Conservation (phyloP, 352 stramenopile species). For the Globisporangium solare region DNA sequence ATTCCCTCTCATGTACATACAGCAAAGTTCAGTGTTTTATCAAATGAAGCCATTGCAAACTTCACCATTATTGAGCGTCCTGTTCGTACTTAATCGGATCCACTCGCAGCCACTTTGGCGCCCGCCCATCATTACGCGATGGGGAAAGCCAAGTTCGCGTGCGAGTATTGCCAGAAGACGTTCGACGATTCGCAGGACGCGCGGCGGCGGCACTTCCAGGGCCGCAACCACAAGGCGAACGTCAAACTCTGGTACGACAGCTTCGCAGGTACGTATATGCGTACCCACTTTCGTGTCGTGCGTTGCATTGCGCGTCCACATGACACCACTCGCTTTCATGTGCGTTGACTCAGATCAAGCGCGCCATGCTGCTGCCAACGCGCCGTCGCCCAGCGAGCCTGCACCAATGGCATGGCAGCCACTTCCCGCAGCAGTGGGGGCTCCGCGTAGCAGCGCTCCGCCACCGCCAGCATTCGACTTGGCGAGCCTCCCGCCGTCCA, state of each 20-base stretch:
- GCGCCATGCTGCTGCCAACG: slow-evolving; percentile 12
- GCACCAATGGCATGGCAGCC: neutral
- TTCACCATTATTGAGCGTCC: neutral
- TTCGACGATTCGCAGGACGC: slow-evolving; percentile 78
- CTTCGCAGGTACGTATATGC: slow-evolving; percentile 43
- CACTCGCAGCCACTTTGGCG: neutral
- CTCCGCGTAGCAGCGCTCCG: neutral
- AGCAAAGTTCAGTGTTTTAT: neutral
- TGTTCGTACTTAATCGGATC: slow-evolving; percentile 38
- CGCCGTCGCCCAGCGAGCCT: neutral
- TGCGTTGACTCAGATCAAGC: slow-evolving; percentile 32
- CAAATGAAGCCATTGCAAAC: neutral
- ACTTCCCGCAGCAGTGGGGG: neutral
- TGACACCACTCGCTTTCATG: neutral
- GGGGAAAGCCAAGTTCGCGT: slow-evolving; percentile 52
- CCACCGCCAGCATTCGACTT: slow-evolving; percentile 5
- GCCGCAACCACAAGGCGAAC: slow-evolving; percentile 74
- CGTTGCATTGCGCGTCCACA: too few species aligned
- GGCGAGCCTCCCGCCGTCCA: slow-evolving; percentile 58
- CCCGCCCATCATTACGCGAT: slow-evolving; percentile 22
- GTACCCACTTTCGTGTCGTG: too few species aligned
- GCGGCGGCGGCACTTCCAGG: slow-evolving; percentile 54
- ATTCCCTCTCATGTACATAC: neutral
- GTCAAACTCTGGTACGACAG: slow-evolving; percentile 85
- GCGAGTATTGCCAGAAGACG: slow-evolving; percentile 78